Evolutionary conservation across 139 green algal genomes (phyloP).

Genomic region (Choricystis sp.): DNA sequence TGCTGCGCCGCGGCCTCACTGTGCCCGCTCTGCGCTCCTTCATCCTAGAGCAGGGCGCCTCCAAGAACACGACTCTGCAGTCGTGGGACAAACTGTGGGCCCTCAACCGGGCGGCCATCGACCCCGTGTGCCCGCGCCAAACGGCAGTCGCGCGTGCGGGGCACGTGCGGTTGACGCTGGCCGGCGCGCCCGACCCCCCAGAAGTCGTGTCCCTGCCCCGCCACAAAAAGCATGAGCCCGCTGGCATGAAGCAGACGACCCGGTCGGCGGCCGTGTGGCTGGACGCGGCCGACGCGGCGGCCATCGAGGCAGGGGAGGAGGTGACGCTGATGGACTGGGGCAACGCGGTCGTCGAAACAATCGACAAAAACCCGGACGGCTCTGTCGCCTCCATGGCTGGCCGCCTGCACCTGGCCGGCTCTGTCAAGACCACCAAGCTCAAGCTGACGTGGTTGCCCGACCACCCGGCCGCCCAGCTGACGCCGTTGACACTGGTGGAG

Average conservation of each 20-base stretch:
- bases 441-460: constrained; percentile 94
- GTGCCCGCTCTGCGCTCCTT: constrained; percentile 83
- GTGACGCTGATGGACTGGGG: constrained; percentile 99
- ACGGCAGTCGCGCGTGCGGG: constrained; percentile 49
- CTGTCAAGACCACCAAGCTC: constrained; percentile 87
- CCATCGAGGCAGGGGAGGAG: constrained; percentile 66
- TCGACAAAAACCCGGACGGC: constrained; percentile 7
- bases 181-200: constrained; percentile 33
- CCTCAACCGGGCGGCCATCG: constrained; percentile 92
- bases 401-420: constrained; percentile 70
- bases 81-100: constrained; percentile 99
- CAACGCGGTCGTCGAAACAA: constrained; percentile 65
- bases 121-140: constrained; percentile 71
- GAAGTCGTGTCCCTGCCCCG: constrained; percentile 39
- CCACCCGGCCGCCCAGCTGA: constrained; percentile 15
- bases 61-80: constrained; percentile 72
- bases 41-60: constrained; percentile 88
- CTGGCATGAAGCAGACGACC: constrained; percentile 56
- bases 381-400: constrained; percentile 9
- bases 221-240: constrained; percentile 83
- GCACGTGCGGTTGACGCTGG: constrained; percentile 33
- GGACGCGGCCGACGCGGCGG: constrained; percentile 70
- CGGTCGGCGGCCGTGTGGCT: constrained; percentile 43
- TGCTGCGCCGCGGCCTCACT: constrained; percentile 54
- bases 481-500: constrained; percentile 38